These are phyloP conservation scores for Magnusiomyces ingens DNA, from an alignment of 1,139 yeast species.

Conservation along the genomic window DNA sequence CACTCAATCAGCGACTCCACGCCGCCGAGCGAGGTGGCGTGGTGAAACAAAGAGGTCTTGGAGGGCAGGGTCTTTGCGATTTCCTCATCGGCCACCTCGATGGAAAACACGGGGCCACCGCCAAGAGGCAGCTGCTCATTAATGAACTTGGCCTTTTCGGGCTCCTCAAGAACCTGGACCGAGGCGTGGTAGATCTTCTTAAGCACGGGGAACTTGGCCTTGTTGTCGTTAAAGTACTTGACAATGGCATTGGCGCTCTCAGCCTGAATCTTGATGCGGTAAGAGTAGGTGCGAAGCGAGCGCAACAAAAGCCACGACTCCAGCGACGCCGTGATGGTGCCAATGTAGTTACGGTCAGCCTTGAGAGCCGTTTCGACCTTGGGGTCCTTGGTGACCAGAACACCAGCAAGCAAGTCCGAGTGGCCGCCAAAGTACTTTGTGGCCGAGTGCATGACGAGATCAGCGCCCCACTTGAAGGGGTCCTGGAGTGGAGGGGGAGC, in stretches of 20 bases:
- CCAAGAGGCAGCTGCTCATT: slow-evolving; percentile 59
- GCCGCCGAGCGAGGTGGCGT: slow-evolving; percentile 94
- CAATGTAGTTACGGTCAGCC: slow-evolving; percentile 59
- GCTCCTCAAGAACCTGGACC: slow-evolving; percentile 43
- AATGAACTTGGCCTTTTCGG: slow-evolving; percentile 37
- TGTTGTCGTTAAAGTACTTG: slow-evolving; percentile 47
- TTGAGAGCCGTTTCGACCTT: slow-evolving; percentile 42
- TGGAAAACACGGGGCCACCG: slow-evolving; percentile 69
- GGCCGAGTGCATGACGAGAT: slow-evolving; percentile 80
- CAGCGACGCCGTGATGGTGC: slow-evolving; percentile 71
- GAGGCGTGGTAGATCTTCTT: slow-evolving; percentile 61
- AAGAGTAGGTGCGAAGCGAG: slow-evolving; percentile 70
- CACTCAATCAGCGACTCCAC: slow-evolving; percentile 87
- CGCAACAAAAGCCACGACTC: slow-evolving; percentile 70
- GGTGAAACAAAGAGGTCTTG: slow-evolving; percentile 63
- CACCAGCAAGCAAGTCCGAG: slow-evolving; percentile 83
- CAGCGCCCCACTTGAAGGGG: slow-evolving; percentile 77
- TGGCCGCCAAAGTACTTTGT: slow-evolving; percentile 93
- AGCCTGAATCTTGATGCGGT: slow-evolving; percentile 63
- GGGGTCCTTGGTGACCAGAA: slow-evolving; percentile 54
- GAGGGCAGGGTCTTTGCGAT: slow-evolving; percentile 62
- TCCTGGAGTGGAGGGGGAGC: slow-evolving; percentile 90
- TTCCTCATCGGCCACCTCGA: slow-evolving; percentile 46
- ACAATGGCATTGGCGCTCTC: slow-evolving; percentile 59
- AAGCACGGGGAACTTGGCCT: slow-evolving; percentile 43